A percentile compares a stretch with the other conserved stretches of the same genome.
phyloP scores from a whole-genome alignment of 306 rosid genomes.

The Phaseolus lunatus region DNA sequence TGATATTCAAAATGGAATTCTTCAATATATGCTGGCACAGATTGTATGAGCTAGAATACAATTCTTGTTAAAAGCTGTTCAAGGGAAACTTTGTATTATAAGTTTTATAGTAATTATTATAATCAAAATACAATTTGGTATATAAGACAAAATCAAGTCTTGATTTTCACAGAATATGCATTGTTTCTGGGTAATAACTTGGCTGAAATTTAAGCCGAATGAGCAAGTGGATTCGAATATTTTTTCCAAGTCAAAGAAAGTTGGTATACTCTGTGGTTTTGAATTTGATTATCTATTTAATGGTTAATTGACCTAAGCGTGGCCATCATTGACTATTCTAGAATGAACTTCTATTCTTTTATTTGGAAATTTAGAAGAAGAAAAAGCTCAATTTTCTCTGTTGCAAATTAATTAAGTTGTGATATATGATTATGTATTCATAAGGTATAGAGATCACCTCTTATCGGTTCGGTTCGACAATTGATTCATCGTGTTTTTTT shows the following conservation, averaged over 20 bases:
- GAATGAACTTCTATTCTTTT: not conserved
- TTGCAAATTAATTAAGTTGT: not conserved
- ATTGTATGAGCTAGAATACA: not conserved
- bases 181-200: constrained; percentile 18
- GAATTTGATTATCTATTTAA: not conserved
- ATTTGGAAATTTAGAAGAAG: constrained; percentile 29
- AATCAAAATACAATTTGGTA: not conserved
- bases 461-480: too few species aligned
- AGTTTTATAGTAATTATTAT: not conserved
- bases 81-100: not conserved
- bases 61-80: not conserved
- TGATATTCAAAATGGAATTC: constrained; percentile 32
- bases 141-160: not conserved
- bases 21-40: constrained; percentile 11
- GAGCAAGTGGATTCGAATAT: not conserved
- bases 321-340: constrained; percentile 2
- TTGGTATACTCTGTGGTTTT: constrained; percentile 9
- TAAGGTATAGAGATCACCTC: too few species aligned
- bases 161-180: constrained; percentile 24
- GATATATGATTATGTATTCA: not conserved
- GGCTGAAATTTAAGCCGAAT: constrained; percentile 5
- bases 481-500: too few species aligned
- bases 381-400: not conserved
- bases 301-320: constrained; percentile 33
- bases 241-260: constrained; percentile 32